These are phyloP conservation scores for Prunus padus DNA, from an alignment of 306 rosid genomes.

Conservation along the genomic window DNA sequence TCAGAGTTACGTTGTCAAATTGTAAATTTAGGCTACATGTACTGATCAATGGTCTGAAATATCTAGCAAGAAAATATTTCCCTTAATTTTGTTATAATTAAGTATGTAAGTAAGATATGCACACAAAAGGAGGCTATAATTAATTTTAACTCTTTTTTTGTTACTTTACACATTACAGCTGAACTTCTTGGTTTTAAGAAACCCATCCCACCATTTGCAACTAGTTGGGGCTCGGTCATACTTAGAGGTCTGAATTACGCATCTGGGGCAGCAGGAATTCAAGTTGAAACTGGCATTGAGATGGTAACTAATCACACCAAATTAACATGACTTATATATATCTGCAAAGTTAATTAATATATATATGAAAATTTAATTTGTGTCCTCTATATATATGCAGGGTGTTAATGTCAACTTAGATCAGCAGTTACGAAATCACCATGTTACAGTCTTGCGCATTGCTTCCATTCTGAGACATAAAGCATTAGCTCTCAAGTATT, in stretches of 20 bases:
- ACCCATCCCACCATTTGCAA: constrained; percentile 53
- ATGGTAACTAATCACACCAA: constrained; percentile 7
- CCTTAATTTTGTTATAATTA: too few species aligned
- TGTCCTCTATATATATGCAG: constrained; percentile 25
- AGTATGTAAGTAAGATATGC: too few species aligned
- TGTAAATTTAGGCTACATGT: too few species aligned
- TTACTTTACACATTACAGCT: constrained; percentile 32
- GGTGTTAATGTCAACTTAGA: constrained; percentile 42
- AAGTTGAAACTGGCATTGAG: constrained; percentile 37
- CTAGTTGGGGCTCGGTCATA: constrained; percentile 20
- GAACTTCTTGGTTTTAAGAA: constrained; percentile 54
- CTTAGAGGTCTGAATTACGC: constrained; percentile 68
- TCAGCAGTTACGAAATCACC: constrained; percentile 43
- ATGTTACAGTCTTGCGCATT: constrained; percentile 20
- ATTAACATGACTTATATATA: neutral
- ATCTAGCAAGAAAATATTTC: too few species aligned
- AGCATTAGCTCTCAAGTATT: constrained; percentile 12
- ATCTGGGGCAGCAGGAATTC: constrained; percentile 66
- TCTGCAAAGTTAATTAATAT: neutral
- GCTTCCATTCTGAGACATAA: constrained; percentile 11
- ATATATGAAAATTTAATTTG: neutral
- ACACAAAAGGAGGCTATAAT: too few species aligned
- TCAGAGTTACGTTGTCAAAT: too few species aligned
- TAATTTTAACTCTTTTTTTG: too few species aligned
- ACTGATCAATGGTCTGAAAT: too few species aligned